Evolutionary conservation across 1,284 basidiomycete species (phyloP).

Genomic region (Cutaneotrichosporon sp.): DNA sequence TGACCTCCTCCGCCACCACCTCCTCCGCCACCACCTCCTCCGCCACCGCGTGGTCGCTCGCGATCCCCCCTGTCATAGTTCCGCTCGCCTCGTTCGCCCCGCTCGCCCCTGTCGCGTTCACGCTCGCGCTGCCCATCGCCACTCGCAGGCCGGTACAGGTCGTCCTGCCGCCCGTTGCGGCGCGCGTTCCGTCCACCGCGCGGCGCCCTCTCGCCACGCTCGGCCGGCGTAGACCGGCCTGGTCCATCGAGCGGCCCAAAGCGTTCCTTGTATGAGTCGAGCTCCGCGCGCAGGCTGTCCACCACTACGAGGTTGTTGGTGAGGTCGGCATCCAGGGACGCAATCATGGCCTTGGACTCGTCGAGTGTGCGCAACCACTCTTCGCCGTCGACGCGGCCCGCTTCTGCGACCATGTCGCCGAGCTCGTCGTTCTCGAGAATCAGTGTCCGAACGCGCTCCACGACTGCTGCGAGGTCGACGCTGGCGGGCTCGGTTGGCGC

Average conservation of each 20-base stretch:
- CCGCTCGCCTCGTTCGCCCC: constrained; percentile 2
- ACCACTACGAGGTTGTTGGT: constrained; percentile 37
- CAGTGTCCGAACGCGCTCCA: constrained; percentile 41
- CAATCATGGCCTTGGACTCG: constrained; percentile 43
- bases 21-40: constrained; percentile 2
- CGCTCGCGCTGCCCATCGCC: constrained; percentile 6
- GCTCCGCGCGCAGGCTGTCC: constrained; percentile 32
- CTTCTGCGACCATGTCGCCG: constrained; percentile 46
- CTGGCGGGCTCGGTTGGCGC: constrained; percentile 3
- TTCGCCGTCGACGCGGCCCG: constrained; percentile 31
- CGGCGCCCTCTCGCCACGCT: background rate
- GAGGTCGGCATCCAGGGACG: constrained; percentile 45
- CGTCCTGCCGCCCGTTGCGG: constrained; percentile 13
- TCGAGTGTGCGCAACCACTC: constrained; percentile 41
- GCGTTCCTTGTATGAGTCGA: constrained; percentile 34
- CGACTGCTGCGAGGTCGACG: constrained; percentile 38
- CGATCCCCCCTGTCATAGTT: constrained; percentile 2
- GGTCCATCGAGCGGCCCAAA: constrained; percentile 24
- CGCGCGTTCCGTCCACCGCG: constrained; percentile 10
- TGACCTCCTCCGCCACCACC: background rate
- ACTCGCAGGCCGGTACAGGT: constrained; percentile 8
- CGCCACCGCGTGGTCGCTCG: background rate
- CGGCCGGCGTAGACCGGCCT: background rate
- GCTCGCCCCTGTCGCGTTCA: constrained; percentile 5
- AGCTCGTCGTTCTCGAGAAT: constrained; percentile 49